A percentile compares a stretch with the other conserved stretches of the same genome.
Evolutionary conservation across 1,139 yeast genomes (phyloP).

Genomic region (Saccharomyces uvarum): DNA sequence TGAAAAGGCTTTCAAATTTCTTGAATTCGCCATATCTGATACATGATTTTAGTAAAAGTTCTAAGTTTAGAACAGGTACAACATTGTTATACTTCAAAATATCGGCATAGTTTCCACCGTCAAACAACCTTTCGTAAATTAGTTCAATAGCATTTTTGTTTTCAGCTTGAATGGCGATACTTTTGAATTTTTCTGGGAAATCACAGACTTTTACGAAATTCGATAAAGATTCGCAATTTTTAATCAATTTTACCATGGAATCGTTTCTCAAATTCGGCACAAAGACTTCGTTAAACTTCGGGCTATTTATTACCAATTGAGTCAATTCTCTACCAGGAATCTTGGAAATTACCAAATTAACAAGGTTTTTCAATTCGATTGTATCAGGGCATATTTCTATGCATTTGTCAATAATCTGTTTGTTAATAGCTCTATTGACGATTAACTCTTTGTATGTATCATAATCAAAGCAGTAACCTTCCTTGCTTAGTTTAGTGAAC

Average conservation of each 20-base stretch:
- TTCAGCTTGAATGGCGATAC: conserved; percentile 26
- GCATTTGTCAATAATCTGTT: conserved; percentile 16
- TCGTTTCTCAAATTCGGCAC: conserved; percentile 22
- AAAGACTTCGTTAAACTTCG: conserved; percentile 13
- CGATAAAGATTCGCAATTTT: conserved; percentile 10
- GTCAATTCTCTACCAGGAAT: conserved; percentile 14
- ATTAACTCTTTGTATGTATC: conserved; percentile 28
- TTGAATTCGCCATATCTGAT: conserved; percentile 22
- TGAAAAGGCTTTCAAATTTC: conserved; percentile 14
- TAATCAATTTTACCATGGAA: conserved; percentile 11
- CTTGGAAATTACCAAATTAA: conserved; percentile 18
- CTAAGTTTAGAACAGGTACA: conserved; percentile 23
- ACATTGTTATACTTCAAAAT: conserved; percentile 20
- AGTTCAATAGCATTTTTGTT: conserved; percentile 20
- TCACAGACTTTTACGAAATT: conserved; percentile 15
- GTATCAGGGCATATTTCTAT: conserved; percentile 18
- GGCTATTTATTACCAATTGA: conserved; percentile 11
- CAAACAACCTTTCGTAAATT: conserved; percentile 21
- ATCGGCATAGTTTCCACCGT: conserved; percentile 13
- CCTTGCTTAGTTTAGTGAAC: conserved; percentile 18
- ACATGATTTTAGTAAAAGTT: conserved; percentile 22
- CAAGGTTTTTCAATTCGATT: conserved; percentile 16
- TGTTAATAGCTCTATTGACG: conserved; percentile 14
- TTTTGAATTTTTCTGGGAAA: conserved; percentile 25
- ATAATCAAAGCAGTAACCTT: conserved; percentile 29